Conservation (phyloP, 768 basidiomycete genomes). For the Steccherinum ochraceum region DNA sequence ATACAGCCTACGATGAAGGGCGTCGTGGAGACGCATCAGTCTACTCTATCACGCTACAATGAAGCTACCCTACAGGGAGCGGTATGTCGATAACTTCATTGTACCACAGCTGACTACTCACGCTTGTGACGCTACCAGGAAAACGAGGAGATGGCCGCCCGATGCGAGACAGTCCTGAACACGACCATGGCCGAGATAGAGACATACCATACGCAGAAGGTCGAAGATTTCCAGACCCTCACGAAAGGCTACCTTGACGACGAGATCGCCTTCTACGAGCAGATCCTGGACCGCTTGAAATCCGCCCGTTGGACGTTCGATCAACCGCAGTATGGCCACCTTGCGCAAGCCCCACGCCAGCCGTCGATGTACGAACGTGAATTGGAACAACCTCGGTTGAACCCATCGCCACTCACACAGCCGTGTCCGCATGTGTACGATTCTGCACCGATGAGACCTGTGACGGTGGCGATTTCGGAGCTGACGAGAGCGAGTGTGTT, state of each 20-base stretch:
- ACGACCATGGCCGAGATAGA: conserved; percentile 88
- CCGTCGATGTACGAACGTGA: conserved; percentile 77
- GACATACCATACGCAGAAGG: conserved; percentile 67
- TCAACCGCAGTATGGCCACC: conserved; percentile 37
- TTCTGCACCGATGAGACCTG: conserved; percentile 66
- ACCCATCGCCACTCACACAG: conserved; percentile 49
- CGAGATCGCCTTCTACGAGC: conserved; percentile 71
- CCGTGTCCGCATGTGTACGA: conserved; percentile 80
- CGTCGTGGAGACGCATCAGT: conserved; percentile 67
- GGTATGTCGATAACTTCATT: conserved; percentile 19
- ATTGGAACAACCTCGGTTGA: conserved; percentile 45
- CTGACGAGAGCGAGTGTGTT: conserved; percentile 47
- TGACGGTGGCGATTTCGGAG: conserved; percentile 68
- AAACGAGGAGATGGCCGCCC: conserved; percentile 58
- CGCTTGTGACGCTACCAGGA: conserved; percentile 32
- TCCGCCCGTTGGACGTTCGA: conserved; percentile 52
- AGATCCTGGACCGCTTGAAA: conserved; percentile 57
- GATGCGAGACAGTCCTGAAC: conserved; percentile 86
- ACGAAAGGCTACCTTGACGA: conserved; percentile 69
- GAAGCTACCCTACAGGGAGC: conserved; percentile 38
- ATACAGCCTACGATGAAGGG: too few relatives aligned
- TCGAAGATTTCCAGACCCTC: conserved; percentile 57
- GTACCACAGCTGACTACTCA: conserved; percentile 3
- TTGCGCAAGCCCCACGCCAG: conserved; percentile 45
- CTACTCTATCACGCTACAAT: conserved; percentile 59